A percentile compares a stretch with the other conserved stretches of the same genome.
Conservation (phyloP, 1,139 yeast genomes). For the Diutina neorugosa region DNA sequence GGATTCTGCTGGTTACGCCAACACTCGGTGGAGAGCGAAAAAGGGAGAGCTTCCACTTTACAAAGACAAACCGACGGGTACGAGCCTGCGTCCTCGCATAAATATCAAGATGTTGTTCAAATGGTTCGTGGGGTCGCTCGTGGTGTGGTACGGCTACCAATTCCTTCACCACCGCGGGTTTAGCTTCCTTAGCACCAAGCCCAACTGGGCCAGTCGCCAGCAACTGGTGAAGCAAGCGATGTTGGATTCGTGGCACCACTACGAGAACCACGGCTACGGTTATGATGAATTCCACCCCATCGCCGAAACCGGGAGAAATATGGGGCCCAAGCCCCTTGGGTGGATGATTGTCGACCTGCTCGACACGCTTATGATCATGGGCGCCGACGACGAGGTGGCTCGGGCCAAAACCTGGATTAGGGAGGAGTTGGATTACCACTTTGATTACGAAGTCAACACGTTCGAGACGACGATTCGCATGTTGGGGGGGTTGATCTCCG, state of each 20-base stretch:
- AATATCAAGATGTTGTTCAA: constrained; percentile 25
- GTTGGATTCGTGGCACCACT: constrained; percentile 69
- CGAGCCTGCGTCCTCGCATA: background rate
- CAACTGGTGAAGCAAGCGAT: constrained; percentile 51
- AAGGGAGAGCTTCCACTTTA: constrained; percentile 5
- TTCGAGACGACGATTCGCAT: constrained; percentile 91
- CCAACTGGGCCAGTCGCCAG: constrained; percentile 22
- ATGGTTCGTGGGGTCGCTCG: constrained; percentile 27
- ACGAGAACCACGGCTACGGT: constrained; percentile 77
- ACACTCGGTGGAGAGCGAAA: constrained; percentile 10
- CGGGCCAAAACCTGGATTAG: constrained; percentile 69
- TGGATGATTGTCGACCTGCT: constrained; percentile 91
- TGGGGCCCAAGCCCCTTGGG: constrained; percentile 80
- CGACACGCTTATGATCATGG: constrained; percentile 80
- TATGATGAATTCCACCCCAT: constrained; percentile 54
- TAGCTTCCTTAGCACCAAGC: constrained; percentile 9
- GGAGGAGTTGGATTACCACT: constrained; percentile 32
- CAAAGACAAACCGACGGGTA: constrained; percentile 4
- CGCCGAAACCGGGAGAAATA: constrained; percentile 50
- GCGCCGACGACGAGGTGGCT: constrained; percentile 48
- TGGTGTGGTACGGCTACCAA: constrained; percentile 22
- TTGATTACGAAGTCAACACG: constrained; percentile 68
- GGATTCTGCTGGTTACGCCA: background rate
- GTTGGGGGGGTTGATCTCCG: constrained; percentile 85
- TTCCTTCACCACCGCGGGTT: constrained; percentile 5